Evolutionary conservation across 768 basidiomycete species (phyloP).

Genomic region (Heimioporus sp.): DNA sequence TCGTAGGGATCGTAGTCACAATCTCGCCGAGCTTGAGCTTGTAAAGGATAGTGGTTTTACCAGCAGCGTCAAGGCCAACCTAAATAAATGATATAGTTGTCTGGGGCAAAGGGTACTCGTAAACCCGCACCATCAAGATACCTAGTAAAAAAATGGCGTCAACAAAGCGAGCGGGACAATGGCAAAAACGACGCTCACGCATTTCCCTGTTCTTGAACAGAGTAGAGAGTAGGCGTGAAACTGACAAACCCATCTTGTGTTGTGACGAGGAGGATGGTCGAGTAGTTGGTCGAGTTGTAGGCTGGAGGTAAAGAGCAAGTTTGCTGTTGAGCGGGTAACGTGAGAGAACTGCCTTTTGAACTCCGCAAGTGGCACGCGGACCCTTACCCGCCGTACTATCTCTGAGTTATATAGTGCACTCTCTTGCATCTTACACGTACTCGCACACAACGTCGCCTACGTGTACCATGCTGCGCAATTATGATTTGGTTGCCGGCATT

Average conservation of each 20-base stretch:
- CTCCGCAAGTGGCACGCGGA: constrained; percentile 29
- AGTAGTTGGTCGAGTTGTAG: constrained; percentile 26
- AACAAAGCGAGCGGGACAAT: constrained; percentile 20
- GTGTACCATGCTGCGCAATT: constrained; percentile 2
- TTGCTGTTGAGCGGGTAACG: constrained; percentile 29
- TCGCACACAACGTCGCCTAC: constrained; percentile 12
- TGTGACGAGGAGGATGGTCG: constrained; percentile 31
- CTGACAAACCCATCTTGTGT: constrained; percentile 70
- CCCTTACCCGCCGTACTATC: background rate
- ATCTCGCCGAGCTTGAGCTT: constrained; percentile 99
- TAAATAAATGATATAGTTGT: constrained; percentile 26
- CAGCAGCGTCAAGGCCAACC: constrained; percentile 99
- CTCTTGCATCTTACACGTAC: constrained; percentile 9
- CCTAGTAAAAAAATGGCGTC: constrained; percentile 50
- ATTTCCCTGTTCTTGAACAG: constrained; percentile 99
- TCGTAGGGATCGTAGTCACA: constrained; percentile 99
- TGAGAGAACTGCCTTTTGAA: constrained; percentile 33
- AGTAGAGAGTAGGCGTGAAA: constrained; percentile 73
- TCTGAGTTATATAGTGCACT: background rate
- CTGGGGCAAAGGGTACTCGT: constrained; percentile 18
- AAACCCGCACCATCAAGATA: constrained; percentile 82
- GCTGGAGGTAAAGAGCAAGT: constrained; percentile 33
- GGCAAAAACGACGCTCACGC: constrained; percentile 61
- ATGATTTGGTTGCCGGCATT: too few species aligned
- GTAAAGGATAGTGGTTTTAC: constrained; percentile 98